phyloP scores from a whole-genome alignment of 2,329 filamentous ascomycete species.

The Fusarium praegraminearum region DNA sequence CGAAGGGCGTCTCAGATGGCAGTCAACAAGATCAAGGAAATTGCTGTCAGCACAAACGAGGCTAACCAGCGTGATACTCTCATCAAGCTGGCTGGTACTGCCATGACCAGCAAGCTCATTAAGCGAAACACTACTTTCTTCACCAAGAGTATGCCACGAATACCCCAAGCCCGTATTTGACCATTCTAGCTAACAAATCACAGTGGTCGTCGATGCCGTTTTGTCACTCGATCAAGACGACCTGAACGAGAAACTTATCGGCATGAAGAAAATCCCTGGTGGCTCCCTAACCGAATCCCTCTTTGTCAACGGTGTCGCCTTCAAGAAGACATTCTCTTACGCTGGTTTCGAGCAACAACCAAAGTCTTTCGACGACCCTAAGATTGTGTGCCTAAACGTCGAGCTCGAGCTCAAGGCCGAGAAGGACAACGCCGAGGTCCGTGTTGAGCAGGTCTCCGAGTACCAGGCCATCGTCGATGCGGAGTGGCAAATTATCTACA shows the following conservation, averaged over 20 bases:
- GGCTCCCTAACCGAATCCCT: constrained; percentile 95
- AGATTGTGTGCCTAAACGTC: constrained; percentile 97
- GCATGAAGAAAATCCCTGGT: constrained; percentile 97
- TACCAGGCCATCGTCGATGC: constrained; percentile 99
- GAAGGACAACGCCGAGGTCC: constrained; percentile 98
- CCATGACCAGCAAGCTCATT: constrained; percentile 99
- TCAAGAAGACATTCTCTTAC: constrained; percentile 99
- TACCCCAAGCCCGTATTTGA: background rate
- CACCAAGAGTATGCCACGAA: constrained; percentile 80
- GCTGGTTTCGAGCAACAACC: constrained; percentile 99
- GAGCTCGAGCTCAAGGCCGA: constrained; percentile 98
- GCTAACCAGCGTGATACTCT: constrained; percentile 88
- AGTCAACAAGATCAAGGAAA: constrained; percentile 99
- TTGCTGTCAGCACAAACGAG: constrained; percentile 87
- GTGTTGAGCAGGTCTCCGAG: constrained; percentile 97
- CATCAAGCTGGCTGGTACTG: constrained; percentile 88
- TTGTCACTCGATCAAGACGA: constrained; percentile 96
- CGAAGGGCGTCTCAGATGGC: constrained; percentile 89
- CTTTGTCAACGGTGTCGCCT: constrained; percentile 97
- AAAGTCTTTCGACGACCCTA: constrained; percentile 92
- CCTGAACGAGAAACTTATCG: constrained; percentile 97
- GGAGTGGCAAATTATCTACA: constrained; percentile 99
- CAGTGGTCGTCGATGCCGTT: constrained; percentile 98
- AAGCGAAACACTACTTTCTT: constrained; percentile 98
- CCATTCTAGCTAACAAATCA: constrained; percentile 47